Evolutionary conservation across 495 filamentous ascomycete species (phyloP).

Genomic region (Penicillium odoratum): DNA sequence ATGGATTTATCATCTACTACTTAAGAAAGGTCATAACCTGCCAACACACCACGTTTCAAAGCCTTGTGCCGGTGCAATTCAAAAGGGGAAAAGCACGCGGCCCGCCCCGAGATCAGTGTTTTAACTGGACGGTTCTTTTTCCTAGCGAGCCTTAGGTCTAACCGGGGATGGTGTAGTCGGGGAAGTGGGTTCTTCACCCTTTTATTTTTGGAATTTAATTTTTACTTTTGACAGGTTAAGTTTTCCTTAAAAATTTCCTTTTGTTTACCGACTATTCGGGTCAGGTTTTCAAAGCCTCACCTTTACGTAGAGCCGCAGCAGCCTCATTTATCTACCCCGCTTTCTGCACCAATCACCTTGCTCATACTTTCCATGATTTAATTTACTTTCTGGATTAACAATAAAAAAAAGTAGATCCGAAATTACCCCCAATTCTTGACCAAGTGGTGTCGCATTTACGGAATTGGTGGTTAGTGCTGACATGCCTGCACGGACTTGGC

Average conservation of each 20-base stretch:
- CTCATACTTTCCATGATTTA: no score
- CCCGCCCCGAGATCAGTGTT: slow-evolving; percentile 17
- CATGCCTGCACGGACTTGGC: background rate
- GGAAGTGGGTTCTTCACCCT: slow-evolving; percentile 11
- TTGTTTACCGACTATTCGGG: background rate
- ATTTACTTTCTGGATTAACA: no score
- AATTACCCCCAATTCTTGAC: no score
- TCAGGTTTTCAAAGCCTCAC: slow-evolving; percentile 21
- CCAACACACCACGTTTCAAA: slow-evolving; percentile 12
- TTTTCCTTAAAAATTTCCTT: background rate
- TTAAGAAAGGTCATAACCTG: background rate
- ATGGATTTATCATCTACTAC: no score
- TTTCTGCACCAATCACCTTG: background rate
- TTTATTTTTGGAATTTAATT: background rate
- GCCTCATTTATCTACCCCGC: slow-evolving; percentile 19
- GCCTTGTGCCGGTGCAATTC: slow-evolving; percentile 1
- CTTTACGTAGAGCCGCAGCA: slow-evolving; percentile 26
- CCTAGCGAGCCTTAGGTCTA: background rate
- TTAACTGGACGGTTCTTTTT: background rate
- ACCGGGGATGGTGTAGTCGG: background rate
- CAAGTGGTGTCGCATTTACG: background rate
- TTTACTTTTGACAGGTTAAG: background rate
- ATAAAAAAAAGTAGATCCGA: no score
- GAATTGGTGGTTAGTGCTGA: background rate
- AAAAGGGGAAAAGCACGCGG: slow-evolving; percentile 17